Conservation (phyloP, 495 filamentous ascomycete genomes). For the Trypethelium eluteriae region DNA sequence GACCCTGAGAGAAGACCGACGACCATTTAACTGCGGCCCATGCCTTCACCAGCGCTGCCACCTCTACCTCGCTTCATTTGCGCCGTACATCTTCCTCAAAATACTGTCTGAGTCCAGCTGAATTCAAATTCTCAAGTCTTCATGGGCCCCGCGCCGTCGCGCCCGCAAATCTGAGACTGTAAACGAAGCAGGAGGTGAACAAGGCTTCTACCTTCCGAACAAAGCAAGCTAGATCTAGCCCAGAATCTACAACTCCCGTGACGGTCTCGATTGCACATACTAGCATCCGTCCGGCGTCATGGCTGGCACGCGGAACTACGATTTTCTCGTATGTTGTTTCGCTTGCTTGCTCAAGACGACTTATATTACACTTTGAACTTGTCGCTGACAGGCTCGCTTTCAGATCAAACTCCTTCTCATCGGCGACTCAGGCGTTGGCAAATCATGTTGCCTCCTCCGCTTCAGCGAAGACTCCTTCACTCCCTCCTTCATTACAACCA, state of each 20-base stretch:
- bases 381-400: constrained; percentile 4
- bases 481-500: constrained; percentile 97
- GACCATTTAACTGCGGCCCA: not conserved
- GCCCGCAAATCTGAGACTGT: not conserved
- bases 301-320: constrained; percentile 96
- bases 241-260: not conserved
- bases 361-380: not conserved
- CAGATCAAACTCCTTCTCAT: constrained; percentile 99
- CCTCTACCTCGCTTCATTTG: not conserved
- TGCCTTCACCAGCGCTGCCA: not conserved
- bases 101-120: not conserved
- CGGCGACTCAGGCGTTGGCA: constrained; percentile 95
- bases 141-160: not conserved
- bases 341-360: not conserved
- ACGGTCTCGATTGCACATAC: constrained; percentile 19
- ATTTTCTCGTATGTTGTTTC: constrained; percentile 72
- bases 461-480: constrained; percentile 99
- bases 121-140: not conserved
- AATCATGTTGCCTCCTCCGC: constrained; percentile 95
- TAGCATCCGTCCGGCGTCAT: constrained; percentile 46
- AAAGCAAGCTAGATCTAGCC: not conserved
- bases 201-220: constrained; percentile 6
- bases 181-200: constrained; percentile 8
- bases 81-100: not conserved
- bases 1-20: not conserved